Evolutionary conservation across 768 basidiomycete genomes (phyloP).

Genomic region (Harrya chromipes): DNA sequence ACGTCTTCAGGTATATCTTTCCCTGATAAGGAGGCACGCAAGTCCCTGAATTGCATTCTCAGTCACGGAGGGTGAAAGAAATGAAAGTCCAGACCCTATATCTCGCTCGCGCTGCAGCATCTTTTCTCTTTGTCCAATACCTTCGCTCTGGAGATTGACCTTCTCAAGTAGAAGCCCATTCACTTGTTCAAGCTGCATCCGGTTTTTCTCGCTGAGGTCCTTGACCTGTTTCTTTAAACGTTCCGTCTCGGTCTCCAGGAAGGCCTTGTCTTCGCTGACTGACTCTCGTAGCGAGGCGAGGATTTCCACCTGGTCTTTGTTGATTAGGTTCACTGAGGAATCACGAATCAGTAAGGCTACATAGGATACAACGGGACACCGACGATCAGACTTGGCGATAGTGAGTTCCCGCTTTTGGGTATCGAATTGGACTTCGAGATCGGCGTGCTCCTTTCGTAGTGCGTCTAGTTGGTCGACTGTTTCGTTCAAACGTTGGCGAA

Average conservation of each 20-base stretch:
- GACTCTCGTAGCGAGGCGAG: slow-evolving; percentile 82
- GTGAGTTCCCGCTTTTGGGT: slow-evolving; percentile 64
- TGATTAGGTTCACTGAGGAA: slow-evolving; percentile 75
- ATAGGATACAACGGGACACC: slow-evolving; percentile 24
- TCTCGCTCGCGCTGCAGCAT: slow-evolving; percentile 85
- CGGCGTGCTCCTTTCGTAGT: slow-evolving; percentile 63
- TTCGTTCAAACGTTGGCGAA: slow-evolving; percentile 85
- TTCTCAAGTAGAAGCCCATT: slow-evolving; percentile 87
- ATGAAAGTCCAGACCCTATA: slow-evolving; percentile 56
- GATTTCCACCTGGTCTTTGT: slow-evolving; percentile 92
- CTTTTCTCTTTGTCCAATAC: slow-evolving; percentile 85
- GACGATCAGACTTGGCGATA: slow-evolving; percentile 83
- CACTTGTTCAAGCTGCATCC: slow-evolving; percentile 88
- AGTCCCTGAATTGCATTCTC: slow-evolving; percentile 49
- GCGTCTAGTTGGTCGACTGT: slow-evolving; percentile 76
- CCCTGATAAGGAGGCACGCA: slow-evolving; percentile 72
- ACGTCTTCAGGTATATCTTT: slow-evolving; percentile 82
- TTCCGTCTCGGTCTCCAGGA: slow-evolving; percentile 65
- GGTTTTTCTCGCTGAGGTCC: slow-evolving; percentile 76
- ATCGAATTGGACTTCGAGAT: slow-evolving; percentile 69
- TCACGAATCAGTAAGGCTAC: slow-evolving; percentile 2
- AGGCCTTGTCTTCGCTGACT: slow-evolving; percentile 82
- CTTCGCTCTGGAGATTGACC: slow-evolving; percentile 83
- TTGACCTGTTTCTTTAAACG: slow-evolving; percentile 63
- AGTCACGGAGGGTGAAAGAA: neutral